Percentiles rank a stretch among this genome's conserved stretches.
phyloP scores from a whole-genome alignment of 176 grass and related monocot genomes.

The Oryza coarctata region DNA sequence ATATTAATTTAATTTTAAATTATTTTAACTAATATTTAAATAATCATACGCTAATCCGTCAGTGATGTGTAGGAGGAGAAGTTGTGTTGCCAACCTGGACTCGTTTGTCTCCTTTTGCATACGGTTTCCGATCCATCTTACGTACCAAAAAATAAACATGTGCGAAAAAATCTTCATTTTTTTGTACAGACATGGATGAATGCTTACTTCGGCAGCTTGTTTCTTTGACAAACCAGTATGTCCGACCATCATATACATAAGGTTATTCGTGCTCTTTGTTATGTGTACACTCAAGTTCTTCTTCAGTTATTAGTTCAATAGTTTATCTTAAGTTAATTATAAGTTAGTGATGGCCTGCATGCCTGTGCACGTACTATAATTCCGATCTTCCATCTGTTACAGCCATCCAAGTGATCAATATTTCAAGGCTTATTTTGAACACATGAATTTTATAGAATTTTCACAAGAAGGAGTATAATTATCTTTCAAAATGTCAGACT shows the following conservation, averaged over 20 bases:
- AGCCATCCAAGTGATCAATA: no score
- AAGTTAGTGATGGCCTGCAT: background rate
- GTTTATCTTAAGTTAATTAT: background rate
- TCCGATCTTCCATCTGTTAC: no score
- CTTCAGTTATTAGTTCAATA: background rate
- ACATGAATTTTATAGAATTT: no score
- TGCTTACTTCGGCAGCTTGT: background rate
- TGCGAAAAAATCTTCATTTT: background rate
- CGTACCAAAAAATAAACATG: background rate
- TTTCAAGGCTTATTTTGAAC: no score
- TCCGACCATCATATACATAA: no score
- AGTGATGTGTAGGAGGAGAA: no score
- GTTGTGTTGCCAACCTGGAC: conserved; percentile 14
- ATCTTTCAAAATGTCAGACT: no score
- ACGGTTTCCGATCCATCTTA: background rate
- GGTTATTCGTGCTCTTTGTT: background rate
- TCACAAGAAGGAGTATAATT: no score
- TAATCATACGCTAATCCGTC: no score
- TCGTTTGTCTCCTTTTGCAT: conserved; percentile 8
- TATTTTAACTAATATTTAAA: no score
- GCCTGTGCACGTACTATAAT: background rate
- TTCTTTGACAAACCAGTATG: background rate
- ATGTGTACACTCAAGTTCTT: background rate
- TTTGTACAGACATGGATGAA: conserved; percentile 5
- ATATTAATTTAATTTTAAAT: no score